Evolutionary conservation across 2,329 filamentous ascomycete species (phyloP).

Genomic region (Tolypocladium tropicale): DNA sequence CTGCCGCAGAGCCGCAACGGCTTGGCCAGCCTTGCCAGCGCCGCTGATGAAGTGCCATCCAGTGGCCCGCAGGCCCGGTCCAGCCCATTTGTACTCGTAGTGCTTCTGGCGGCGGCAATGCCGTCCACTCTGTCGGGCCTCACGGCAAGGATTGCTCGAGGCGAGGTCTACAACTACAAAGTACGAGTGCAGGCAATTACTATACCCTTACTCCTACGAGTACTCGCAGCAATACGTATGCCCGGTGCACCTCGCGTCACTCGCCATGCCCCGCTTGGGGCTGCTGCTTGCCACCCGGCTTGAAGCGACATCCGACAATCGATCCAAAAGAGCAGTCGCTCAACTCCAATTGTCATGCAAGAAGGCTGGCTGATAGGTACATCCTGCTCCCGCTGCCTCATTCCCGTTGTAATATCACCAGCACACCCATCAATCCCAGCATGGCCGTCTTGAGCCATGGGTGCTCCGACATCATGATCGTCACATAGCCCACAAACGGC

Average conservation of each 20-base stretch:
- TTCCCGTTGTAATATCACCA: conserved; percentile 88
- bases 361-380: neutral
- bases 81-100: too few relatives aligned
- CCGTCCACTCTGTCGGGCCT: too few relatives aligned
- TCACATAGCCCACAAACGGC: conserved; percentile 93
- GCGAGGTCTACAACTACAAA: too few relatives aligned
- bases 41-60: too few relatives aligned
- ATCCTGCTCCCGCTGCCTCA: conserved; percentile 24
- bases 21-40: too few relatives aligned
- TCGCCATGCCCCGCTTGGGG: neutral
- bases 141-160: too few relatives aligned
- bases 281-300: neutral
- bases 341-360: neutral
- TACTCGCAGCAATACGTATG: too few relatives aligned
- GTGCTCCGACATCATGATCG: conserved; percentile 88
- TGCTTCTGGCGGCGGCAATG: too few relatives aligned
- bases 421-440: conserved; percentile 87
- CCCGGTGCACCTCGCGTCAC: too few relatives aligned
- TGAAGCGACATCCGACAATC: neutral
- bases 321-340: neutral
- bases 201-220: too few relatives aligned
- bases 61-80: too few relatives aligned
- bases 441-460: conserved; percentile 96
- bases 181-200: too few relatives aligned
- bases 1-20: neutral